These are phyloP conservation scores for Besnoitia besnoiti DNA, from an alignment of 169 alveolate species.

Conservation along the genomic window DNA sequence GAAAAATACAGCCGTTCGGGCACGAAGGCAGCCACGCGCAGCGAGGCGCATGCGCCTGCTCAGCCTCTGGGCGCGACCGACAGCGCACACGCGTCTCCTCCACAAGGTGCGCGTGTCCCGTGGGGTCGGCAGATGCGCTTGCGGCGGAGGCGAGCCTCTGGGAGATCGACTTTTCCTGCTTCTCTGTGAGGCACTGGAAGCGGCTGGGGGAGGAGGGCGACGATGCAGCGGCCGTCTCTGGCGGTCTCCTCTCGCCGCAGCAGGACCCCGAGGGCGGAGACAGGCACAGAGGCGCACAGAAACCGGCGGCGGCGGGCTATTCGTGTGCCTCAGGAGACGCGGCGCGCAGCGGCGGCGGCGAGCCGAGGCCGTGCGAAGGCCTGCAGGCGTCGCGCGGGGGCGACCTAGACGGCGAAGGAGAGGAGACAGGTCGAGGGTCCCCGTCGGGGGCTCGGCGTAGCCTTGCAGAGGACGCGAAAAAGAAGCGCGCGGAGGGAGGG, in stretches of 20 bases:
- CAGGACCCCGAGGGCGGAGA: not conserved
- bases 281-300: too few relatives aligned
- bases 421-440: not conserved
- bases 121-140: not conserved
- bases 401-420: too few relatives aligned
- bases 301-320: too few relatives aligned
- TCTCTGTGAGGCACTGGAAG: conserved; percentile 30
- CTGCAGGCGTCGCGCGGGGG: too few relatives aligned
- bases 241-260: too few relatives aligned
- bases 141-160: not conserved
- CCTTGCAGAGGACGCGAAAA: not conserved
- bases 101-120: not conserved
- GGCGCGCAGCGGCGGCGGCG: not conserved
- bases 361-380: too few relatives aligned
- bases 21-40: not conserved
- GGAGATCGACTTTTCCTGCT: conserved; percentile 1
- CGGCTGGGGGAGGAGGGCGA: not conserved
- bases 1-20: too few relatives aligned
- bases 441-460: not conserved
- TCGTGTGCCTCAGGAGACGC: not conserved
- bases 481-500: not conserved
- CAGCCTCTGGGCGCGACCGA: not conserved
- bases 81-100: not conserved
- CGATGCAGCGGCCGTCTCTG: too few relatives aligned
- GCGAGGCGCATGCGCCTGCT: not conserved